These are phyloP conservation scores for Phytophthora melonis DNA, from an alignment of 352 stramenopile genomes.

Conservation along the genomic window DNA sequence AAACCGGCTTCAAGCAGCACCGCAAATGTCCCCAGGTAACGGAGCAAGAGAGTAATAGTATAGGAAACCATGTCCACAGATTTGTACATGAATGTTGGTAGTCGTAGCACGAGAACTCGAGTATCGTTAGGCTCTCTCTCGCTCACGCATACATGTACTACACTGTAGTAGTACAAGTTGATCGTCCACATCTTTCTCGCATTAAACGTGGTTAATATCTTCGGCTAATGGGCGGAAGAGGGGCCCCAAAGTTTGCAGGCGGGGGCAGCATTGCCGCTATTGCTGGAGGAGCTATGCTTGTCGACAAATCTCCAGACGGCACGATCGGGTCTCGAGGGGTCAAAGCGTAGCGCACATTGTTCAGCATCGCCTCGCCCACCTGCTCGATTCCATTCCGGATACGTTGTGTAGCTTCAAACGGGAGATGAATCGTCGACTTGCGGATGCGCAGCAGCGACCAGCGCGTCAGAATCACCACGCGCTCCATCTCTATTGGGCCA, in stretches of 20 bases:
- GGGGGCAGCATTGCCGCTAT: constrained; percentile 20
- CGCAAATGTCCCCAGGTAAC: background rate
- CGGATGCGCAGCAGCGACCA: constrained; percentile 47
- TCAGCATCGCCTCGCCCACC: constrained; percentile 45
- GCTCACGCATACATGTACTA: background rate
- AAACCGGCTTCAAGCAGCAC: background rate
- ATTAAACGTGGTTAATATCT: constrained; percentile 28
- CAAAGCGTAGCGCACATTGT: constrained; percentile 40
- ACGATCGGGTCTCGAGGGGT: constrained; percentile 10
- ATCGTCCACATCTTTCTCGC: background rate
- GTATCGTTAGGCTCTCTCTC: background rate
- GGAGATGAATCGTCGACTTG: constrained; percentile 30
- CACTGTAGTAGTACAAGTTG: background rate
- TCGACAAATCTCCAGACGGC: constrained; percentile 23
- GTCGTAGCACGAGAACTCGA: too few relatives aligned
- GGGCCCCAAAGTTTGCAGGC: constrained; percentile 3
- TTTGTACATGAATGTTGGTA: background rate
- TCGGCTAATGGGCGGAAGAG: constrained; percentile 1
- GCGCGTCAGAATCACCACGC: constrained; percentile 37
- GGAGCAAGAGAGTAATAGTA: constrained; percentile 6
- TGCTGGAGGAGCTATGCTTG: background rate
- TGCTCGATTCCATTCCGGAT: constrained; percentile 44
- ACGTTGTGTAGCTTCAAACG: constrained; percentile 31
- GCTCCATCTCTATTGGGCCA: constrained; percentile 33
- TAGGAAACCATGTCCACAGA: constrained; percentile 2